phyloP scores from a whole-genome alignment of 2,329 filamentous ascomycete species.

The Parastagonospora nodorum region DNA sequence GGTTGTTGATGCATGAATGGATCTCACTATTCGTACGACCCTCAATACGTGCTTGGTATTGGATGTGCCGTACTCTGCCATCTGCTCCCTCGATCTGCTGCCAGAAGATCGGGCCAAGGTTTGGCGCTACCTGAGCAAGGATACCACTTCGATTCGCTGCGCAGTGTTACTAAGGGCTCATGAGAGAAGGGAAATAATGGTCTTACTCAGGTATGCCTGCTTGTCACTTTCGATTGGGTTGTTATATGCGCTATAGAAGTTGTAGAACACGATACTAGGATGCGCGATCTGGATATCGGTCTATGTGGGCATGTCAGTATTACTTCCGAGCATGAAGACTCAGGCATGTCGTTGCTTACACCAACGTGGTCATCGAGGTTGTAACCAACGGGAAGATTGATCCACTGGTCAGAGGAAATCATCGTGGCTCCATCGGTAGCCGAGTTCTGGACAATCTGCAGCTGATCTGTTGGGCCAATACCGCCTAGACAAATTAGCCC shows the following conservation, averaged over 20 bases:
- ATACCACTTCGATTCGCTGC: constrained; percentile 57
- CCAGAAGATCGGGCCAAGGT: constrained; percentile 65
- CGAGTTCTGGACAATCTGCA: constrained; percentile 49
- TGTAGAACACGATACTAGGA: constrained; percentile 60
- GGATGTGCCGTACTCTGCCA: constrained; percentile 64
- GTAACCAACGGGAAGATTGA: constrained; percentile 54
- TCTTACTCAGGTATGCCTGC: constrained; percentile 42
- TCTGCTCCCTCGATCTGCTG: constrained; percentile 60
- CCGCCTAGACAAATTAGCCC: constrained; percentile 45
- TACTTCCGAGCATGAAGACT: not conserved
- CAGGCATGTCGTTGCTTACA: constrained; percentile 8
- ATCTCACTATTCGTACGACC: constrained; percentile 36
- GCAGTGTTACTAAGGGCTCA: not conserved
- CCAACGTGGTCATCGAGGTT: constrained; percentile 58
- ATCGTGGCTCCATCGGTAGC: constrained; percentile 47
- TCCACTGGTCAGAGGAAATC: constrained; percentile 50
- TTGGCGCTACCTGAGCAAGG: constrained; percentile 65
- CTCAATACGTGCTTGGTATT: constrained; percentile 68
- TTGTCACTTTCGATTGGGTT: constrained; percentile 45
- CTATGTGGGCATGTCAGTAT: constrained; percentile 25
- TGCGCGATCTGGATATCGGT: constrained; percentile 57
- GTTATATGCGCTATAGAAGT: constrained; percentile 65
- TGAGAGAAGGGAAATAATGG: not conserved
- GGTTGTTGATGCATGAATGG: constrained; percentile 14
- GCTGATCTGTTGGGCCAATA: constrained; percentile 62